Base-by-base conservation (phyloP, 129 eudicot species). In the Smallanthus sonchifolius region DNA sequence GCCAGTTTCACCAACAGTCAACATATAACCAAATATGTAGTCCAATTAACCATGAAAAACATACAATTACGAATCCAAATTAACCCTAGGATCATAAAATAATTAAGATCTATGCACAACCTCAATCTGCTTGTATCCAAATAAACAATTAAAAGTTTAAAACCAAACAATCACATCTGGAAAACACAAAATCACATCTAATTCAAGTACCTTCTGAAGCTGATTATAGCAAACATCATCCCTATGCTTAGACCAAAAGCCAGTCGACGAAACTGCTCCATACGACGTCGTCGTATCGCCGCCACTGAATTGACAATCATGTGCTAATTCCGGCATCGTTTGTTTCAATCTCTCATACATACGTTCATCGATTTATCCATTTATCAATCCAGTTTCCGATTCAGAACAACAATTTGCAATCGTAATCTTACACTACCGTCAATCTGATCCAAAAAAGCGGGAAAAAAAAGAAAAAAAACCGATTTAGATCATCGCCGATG, bases 181-280 rank as follows among this genome's bases (percentile, higher is more conserved):
- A 37, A 37, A 65, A 30, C 14, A 8, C 10, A 40, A 51, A 75
- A 61, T 5, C 24, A 39, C 48, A 79, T 79, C 69, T 19, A 72
- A 79, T 76, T 42, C 4, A 34, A 69, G 38, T 77, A 93, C 98
- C 98, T 93, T 90, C 86, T 90, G 92, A 55, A 93, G 97, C 86
- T 87, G 95, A 84, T 87, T 86, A 62, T 82, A 84, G 86, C 89
- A 86, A 64, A 93, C 63, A 72, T 83, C 97, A 66, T 82, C 92
- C 5, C 96, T 83, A 65, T 87, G 89, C 65, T 90, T 86, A 28
- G 98, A 90, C 98, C 98, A 90, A 73, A 90, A 88, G 24, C 84
- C 92, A 79, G 62, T 72, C 66, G 89, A 84, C 51, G 87, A 76
- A 19, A 85, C 78, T 61, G 85, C 61, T 74, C 89, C 89, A 91